Evolutionary conservation across 2,329 filamentous ascomycete genomes (phyloP).

Genomic region (Paracorniculantispora psalliotae): DNA sequence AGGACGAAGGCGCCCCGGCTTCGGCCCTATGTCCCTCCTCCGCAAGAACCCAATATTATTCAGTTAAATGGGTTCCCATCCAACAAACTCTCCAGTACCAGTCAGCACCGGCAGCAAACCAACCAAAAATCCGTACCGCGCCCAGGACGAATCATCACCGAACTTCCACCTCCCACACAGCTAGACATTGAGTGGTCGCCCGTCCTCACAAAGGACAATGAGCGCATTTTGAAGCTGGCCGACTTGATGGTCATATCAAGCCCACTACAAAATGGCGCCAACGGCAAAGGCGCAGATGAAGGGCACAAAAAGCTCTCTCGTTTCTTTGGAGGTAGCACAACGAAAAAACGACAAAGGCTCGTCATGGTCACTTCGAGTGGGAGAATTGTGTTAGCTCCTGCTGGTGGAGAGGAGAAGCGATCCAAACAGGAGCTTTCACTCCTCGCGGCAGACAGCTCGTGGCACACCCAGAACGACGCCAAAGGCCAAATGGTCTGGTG

Average conservation of each 20-base stretch:
- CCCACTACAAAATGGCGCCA: conserved; percentile 69
- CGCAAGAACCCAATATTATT: conserved; percentile 68
- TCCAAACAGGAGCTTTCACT: conserved; percentile 90
- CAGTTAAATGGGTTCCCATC: conserved; percentile 58
- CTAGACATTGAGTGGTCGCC: conserved; percentile 98
- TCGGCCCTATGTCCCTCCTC: conserved; percentile 73
- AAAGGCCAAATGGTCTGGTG: conserved; percentile 86
- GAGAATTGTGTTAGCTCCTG: conserved; percentile 81
- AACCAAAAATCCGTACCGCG: conserved; percentile 46
- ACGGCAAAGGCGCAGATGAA: conserved; percentile 65
- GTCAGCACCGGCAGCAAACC: conserved; percentile 31
- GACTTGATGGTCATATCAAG: conserved; percentile 82
- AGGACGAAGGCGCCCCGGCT: conserved; percentile 82
- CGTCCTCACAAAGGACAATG: conserved; percentile 83
- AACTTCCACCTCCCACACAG: conserved; percentile 92
- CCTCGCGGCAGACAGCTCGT: conserved; percentile 67
- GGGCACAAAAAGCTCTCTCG: conserved; percentile 83
- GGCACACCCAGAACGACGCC: conserved; percentile 75
- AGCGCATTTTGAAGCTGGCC: conserved; percentile 89
- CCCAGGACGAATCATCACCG: conserved; percentile 81
- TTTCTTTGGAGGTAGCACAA: conserved; percentile 86
- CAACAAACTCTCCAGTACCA: conserved; percentile 24
- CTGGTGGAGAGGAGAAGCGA: conserved; percentile 93
- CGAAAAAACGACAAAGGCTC: conserved; percentile 86
- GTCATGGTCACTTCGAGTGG: conserved; percentile 94